phyloP scores from a whole-genome alignment of 208 protist genomes.

The Angomonas ambiguus region DNA sequence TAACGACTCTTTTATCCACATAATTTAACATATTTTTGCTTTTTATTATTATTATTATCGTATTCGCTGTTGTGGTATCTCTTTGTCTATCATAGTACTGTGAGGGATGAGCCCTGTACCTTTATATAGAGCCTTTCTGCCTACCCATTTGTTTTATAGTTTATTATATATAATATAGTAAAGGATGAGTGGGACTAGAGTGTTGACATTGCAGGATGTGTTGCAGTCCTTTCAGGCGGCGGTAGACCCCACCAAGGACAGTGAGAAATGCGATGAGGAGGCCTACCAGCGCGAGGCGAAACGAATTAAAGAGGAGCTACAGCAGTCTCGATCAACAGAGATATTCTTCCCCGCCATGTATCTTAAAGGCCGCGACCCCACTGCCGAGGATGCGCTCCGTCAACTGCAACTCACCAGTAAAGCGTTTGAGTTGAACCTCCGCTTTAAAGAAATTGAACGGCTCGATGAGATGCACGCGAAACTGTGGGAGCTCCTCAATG shows the following conservation, averaged over 20 bases:
- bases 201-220: background rate
- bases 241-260: constrained; percentile 7
- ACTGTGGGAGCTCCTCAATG: constrained; percentile 63
- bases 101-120: no score
- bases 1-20: background rate
- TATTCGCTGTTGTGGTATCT: background rate
- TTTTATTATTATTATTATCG: background rate
- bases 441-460: constrained; percentile 73
- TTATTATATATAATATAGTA: background rate
- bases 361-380: constrained; percentile 38
- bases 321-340: constrained; percentile 14
- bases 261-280: constrained; percentile 15
- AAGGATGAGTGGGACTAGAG: background rate
- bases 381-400: constrained; percentile 44
- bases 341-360: constrained; percentile 63
- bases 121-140: no score
- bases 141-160: background rate
- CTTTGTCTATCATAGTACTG: no score
- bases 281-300: constrained; percentile 24
- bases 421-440: constrained; percentile 73
- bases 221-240: background rate
- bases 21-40: background rate
- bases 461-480: constrained; percentile 72
- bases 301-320: constrained; percentile 43
- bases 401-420: constrained; percentile 57